Evolutionary conservation across 108 stramenopile species (phyloP).

Genomic region (Asterionellopsis glacialis): DNA sequence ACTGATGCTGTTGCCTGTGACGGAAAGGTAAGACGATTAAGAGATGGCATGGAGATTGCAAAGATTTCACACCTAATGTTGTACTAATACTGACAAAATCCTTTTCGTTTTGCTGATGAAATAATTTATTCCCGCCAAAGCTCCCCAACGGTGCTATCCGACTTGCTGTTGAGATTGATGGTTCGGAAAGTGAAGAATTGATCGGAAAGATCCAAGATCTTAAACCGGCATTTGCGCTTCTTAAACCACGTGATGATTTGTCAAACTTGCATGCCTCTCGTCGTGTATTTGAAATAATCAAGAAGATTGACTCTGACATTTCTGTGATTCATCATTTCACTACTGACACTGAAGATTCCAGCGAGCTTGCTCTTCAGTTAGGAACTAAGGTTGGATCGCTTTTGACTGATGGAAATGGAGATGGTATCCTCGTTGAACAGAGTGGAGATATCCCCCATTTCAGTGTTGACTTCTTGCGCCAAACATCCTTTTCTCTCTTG

Average conservation of each 20-base stretch:
- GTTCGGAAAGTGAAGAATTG: conserved; percentile 66
- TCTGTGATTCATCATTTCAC: conserved; percentile 88
- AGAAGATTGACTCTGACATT: conserved; percentile 58
- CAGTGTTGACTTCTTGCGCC: conserved; percentile 79
- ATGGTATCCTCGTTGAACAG: conserved; percentile 87
- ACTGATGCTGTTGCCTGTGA: conserved; percentile 66
- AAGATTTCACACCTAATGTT: neutral
- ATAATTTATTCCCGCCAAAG: conserved; percentile 15
- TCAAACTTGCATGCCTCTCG: conserved; percentile 89
- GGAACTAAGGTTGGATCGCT: conserved; percentile 84
- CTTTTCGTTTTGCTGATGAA: conserved; percentile 1
- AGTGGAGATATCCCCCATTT: conserved; percentile 55
- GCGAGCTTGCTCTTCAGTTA: conserved; percentile 82
- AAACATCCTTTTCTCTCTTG: conserved; percentile 80
- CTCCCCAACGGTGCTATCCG: conserved; percentile 87
- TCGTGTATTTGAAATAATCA: conserved; percentile 88
- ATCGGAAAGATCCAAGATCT: conserved; percentile 77
- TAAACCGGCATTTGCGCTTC: conserved; percentile 63
- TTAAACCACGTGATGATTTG: conserved; percentile 55
- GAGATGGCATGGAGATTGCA: neutral
- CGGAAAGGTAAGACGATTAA: conserved; percentile 56
- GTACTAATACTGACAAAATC: neutral
- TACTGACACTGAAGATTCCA: conserved; percentile 59
- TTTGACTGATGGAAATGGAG: conserved; percentile 90
- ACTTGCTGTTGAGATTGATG: conserved; percentile 78